Evolutionary conservation across 805 yeast genomes (phyloP).

Genomic region (Cyberlindnera xishuangbannaensis): DNA sequence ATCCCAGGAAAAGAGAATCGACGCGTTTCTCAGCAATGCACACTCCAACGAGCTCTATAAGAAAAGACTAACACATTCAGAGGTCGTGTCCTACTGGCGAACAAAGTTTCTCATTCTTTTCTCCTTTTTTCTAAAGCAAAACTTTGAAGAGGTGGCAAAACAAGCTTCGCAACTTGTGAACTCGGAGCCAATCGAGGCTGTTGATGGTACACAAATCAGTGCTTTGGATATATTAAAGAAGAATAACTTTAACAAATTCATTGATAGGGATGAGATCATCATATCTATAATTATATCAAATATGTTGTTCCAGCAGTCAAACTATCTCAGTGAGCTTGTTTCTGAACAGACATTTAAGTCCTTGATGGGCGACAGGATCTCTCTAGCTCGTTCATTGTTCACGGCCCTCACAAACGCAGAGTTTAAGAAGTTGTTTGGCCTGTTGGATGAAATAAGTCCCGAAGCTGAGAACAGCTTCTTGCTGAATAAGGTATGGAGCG

Average conservation of each 20-base stretch:
- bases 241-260: constrained; percentile 17
- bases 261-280: constrained; percentile 19
- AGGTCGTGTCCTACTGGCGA: constrained; percentile 24
- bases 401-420: constrained; percentile 23
- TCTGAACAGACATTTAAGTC: constrained; percentile 15
- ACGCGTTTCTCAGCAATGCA: constrained; percentile 19
- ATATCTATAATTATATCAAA: constrained; percentile 18
- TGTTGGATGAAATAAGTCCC: constrained; percentile 15
- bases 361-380: constrained; percentile 20
- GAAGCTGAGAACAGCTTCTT: constrained; percentile 16
- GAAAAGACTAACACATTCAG: constrained; percentile 20
- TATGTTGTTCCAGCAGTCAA: constrained; percentile 14
- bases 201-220: constrained; percentile 13
- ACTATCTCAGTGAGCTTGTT: constrained; percentile 13
- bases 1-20: constrained; percentile 23
- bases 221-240: constrained; percentile 17
- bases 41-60: constrained; percentile 20
- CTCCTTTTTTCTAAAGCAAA: constrained; percentile 21
- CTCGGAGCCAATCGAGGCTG: constrained; percentile 16
- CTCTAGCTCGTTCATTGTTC: constrained; percentile 20
- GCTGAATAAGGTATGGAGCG: constrained; percentile 20
- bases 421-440: constrained; percentile 18
- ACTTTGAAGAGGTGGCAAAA: constrained; percentile 17
- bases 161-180: constrained; percentile 11
- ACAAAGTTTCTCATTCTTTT: constrained; percentile 21